Base-by-base conservation (phyloP, 2,329 filamentous ascomycete genomes). In the Monosporascus sp. region DNA sequence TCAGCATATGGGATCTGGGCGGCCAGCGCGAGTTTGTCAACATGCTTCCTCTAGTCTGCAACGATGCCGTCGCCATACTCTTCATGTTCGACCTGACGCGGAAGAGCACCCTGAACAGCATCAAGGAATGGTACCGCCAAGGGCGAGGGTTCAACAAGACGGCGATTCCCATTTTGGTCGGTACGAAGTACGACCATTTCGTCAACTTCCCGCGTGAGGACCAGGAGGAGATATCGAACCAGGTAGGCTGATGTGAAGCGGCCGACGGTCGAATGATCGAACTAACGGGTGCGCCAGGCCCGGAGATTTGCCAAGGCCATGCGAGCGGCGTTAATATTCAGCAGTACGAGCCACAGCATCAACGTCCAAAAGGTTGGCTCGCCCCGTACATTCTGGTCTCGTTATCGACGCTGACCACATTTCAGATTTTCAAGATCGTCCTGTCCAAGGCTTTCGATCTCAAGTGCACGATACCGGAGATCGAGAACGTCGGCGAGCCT, bases 71-170 rank as follows among this genome's bases (percentile, higher is more conserved):
- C 35, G 94, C 94, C 49, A 97, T 99, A 61, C 81, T 99, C 43
- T 99, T 99, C 83, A 99, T 99, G 94, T 99, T 99, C 71, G 94
- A 99, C 71, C 78, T 99, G 61, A 99, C 94, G 31, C 84, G 94
- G 63, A 99, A 99, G 80, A 97, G 92, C 74, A 99, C 94, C 0
- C 79, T 99, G 62, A 99, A 99, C 76, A 96, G 91, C 66, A 97
- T 99, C 79, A 99, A 99, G 78, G 94, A 99, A 71, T 99, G 94
- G 94, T 99, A 99, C 70, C 84, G 94, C 52, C 94, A 99, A 74
- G 94, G 94, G 48, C 84, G 94, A 59, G 94, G 94, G 24, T 99
- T 99, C 80, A 99, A 99, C 80, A 99, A 99, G 80, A 99, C 94
- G 15, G 94, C 94, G n/a, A 99, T 99, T 62, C 94, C 94, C 0